These are phyloP conservation scores for Fusarium sp. DNA, from an alignment of 2,329 filamentous ascomycete genomes.

Conservation along the genomic window DNA sequence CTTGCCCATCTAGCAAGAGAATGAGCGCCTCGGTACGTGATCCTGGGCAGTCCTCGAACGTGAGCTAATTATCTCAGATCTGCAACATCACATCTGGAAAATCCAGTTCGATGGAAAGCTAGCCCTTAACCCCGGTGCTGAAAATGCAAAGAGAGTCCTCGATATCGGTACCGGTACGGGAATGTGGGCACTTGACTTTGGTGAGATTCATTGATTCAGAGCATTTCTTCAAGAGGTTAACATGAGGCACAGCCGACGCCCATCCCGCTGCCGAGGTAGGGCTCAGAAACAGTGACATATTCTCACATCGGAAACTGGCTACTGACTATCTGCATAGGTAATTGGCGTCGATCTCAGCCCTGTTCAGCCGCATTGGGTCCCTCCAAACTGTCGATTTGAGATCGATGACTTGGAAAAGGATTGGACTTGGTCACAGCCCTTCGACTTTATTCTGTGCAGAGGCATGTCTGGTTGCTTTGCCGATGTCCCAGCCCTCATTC, in stretches of 20 bases:
- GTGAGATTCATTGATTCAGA: background rate
- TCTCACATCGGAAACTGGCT: background rate
- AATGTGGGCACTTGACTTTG: slow-evolving; percentile 45
- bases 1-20: slow-evolving; percentile 22
- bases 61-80: slow-evolving; percentile 8
- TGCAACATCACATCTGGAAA: slow-evolving; percentile 33
- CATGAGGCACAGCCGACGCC: slow-evolving; percentile 21
- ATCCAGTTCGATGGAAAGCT: slow-evolving; percentile 27
- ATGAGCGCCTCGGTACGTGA: slow-evolving; percentile 30
- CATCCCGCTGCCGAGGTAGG: slow-evolving; percentile 26
- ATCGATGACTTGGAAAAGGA: slow-evolving; percentile 43
- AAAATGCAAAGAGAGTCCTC: slow-evolving; percentile 40
- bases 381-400: slow-evolving; percentile 42
- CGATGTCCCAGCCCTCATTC: slow-evolving; percentile 33
- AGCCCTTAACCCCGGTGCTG: slow-evolving; percentile 20
- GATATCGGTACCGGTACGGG: slow-evolving; percentile 45
- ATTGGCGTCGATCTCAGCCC: slow-evolving; percentile 39
- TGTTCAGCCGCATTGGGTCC: slow-evolving; percentile 34
- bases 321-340: slow-evolving; percentile 12
- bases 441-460: slow-evolving; percentile 42
- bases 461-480: slow-evolving; percentile 38
- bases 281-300: background rate
- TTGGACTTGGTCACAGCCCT: slow-evolving; percentile 40
- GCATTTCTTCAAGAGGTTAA: background rate
- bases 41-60: background rate